Percentiles rank a stretch among this genome's conserved stretches.
These are phyloP conservation scores for Pestalotiopsis sp. DNA, from an alignment of 2,329 filamentous ascomycete species.

Conservation along the genomic window DNA sequence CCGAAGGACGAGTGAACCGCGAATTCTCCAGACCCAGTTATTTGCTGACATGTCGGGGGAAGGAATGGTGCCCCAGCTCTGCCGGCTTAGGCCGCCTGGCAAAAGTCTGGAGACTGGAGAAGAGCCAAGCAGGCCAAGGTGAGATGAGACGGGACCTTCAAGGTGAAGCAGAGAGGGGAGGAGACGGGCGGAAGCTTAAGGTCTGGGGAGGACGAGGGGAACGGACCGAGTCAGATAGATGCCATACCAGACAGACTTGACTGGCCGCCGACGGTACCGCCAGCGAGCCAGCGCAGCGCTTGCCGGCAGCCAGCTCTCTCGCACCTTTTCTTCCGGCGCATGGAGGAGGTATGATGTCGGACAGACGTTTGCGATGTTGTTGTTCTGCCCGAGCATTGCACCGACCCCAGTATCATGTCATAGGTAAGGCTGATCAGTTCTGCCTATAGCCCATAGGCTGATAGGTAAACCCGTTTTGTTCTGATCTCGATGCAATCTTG, in stretches of 20 bases:
- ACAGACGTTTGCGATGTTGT: not conserved
- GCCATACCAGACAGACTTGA: not conserved
- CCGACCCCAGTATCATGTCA: slow-evolving; percentile 5
- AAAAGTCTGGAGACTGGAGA: not conserved
- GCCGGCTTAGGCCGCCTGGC: not conserved
- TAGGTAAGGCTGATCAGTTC: slow-evolving; percentile 7
- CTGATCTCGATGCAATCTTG: slow-evolving; percentile 6
- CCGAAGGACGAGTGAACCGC: not conserved
- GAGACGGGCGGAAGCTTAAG: not conserved
- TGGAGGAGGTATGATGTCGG: slow-evolving; percentile 2
- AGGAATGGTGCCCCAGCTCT: not conserved
- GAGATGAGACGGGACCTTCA: not conserved
- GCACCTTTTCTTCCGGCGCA: not conserved
- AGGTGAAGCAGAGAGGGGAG: not conserved
- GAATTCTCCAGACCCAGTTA: not conserved
- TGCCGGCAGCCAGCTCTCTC: not conserved
- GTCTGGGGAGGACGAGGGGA: not conserved
- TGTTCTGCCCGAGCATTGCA: not conserved
- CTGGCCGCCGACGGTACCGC: not conserved
- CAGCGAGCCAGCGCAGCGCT: not conserved
- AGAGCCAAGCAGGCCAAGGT: not conserved
- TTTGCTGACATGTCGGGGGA: not conserved
- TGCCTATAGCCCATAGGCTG: not conserved
- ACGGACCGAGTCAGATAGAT: not conserved
- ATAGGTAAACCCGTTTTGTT: not conserved